Base-by-base conservation (phyloP, 805 yeast genomes). In the Pichia manshurica region DNA sequence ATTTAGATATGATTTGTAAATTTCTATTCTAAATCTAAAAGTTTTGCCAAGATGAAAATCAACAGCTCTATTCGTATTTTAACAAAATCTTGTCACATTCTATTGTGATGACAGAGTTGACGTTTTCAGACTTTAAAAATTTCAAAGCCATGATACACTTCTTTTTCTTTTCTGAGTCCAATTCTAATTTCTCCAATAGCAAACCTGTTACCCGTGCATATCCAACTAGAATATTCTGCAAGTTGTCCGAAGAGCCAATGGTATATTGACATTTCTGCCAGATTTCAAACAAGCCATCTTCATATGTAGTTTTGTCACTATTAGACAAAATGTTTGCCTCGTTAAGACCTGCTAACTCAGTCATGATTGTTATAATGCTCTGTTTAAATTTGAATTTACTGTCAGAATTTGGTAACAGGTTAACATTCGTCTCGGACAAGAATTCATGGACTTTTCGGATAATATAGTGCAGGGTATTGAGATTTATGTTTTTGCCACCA, bases 181-280 rank as follows among this genome's bases (percentile, higher is more conserved):
- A 42, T 12, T 23, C 41, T 2, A 36, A 20, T 17, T 38, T 35
- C 9, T 16, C 42, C 9, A 49, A 29, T 15, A 60, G 28, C n/a
- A 49, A 22, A n/a, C 50, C 49, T 1, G 61, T 53, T 4, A 55
- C 21, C 33, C 67, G 59, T 6, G 62, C 65, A 45, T 68, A 73
- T 25, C 78, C 78, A 19, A 83, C 61, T 46, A 82, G 72, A 3
- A 82, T 86, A 50, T 73, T 77, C 56, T 84, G 91, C 34, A 64
- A 46, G 21, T 60, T 58, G 22, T 55, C 60, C n/a, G 50, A 45
- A 12, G 54, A 40, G 2, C 41, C 42, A 5, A 58, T 41, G 2
- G 58, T 42, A 1, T 39, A 25, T 2, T 32, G 33, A 57, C 61
- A 60, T 5, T 52, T 40, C 1, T 35, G 35, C 42, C 53, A 52